phyloP scores from a whole-genome alignment of 805 yeast genomes.

The Metschnikowia borealis region DNA sequence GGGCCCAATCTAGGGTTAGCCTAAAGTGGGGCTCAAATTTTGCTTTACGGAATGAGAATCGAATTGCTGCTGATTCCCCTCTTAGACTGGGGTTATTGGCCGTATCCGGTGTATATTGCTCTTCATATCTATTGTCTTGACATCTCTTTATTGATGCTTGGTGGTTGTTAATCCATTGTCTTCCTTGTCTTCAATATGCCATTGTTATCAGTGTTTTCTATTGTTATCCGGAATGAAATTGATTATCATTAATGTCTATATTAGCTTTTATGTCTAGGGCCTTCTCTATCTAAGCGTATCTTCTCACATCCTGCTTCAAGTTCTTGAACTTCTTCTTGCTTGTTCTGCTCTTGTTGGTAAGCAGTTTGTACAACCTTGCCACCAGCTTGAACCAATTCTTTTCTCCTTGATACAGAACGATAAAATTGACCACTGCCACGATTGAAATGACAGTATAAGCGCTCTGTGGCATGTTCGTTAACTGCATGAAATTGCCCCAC shows the following conservation, averaged over 20 bases:
- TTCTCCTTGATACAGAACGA: slow-evolving; percentile 44
- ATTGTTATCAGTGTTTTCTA: too few relatives aligned
- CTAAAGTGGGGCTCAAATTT: too few relatives aligned
- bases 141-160: too few relatives aligned
- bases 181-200: too few relatives aligned
- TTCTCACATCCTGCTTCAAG: slow-evolving; percentile 9
- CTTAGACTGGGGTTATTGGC: not conserved
- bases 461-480: slow-evolving; percentile 53
- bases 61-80: not conserved
- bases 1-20: not conserved
- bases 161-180: too few relatives aligned
- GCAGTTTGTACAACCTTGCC: slow-evolving; percentile 36
- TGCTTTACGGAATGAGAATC: too few relatives aligned
- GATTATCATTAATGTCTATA: not conserved
- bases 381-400: slow-evolving; percentile 38
- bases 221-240: too few relatives aligned
- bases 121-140: too few relatives aligned
- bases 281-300: not conserved
- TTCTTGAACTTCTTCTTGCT: slow-evolving; percentile 35
- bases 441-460: slow-evolving; percentile 52
- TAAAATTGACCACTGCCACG: slow-evolving; percentile 48
- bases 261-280: too few relatives aligned
- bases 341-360: slow-evolving; percentile 21
- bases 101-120: too few relatives aligned
- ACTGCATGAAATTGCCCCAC: slow-evolving; percentile 69